These are phyloP conservation scores for Sparassis latifolia DNA, from an alignment of 1,284 basidiomycete species.

Conservation along the genomic window DNA sequence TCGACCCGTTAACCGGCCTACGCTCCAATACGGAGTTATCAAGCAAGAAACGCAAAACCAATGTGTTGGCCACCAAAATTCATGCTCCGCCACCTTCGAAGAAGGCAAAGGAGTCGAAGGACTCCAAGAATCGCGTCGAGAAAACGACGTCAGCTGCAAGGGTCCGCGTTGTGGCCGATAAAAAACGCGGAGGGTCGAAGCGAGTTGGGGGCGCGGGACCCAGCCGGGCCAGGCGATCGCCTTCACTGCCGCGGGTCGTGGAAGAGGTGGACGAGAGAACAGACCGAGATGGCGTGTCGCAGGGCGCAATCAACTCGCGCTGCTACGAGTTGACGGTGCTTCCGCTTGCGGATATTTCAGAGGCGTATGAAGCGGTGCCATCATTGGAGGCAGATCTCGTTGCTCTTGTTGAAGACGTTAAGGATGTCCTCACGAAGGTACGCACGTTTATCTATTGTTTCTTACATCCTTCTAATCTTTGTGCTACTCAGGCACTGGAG, in stretches of 20 bases:
- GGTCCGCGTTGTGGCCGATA: slow-evolving; percentile 3
- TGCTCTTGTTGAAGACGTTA: not conserved
- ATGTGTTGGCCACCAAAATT: slow-evolving; percentile 48
- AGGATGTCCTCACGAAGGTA: slow-evolving; percentile 7
- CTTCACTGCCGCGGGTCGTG: slow-evolving; percentile 35
- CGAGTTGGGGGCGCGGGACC: slow-evolving; percentile 5
- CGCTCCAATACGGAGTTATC: slow-evolving; percentile 33
- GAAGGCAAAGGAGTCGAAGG: slow-evolving; percentile 34
- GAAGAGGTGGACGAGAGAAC: slow-evolving; percentile 32
- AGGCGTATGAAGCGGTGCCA: slow-evolving; percentile 37
- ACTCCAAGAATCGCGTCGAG: slow-evolving; percentile 20
- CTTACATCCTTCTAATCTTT: not conserved
- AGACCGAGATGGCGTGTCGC: slow-evolving; percentile 12
- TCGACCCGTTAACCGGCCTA: slow-evolving; percentile 65
- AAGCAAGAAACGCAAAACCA: slow-evolving; percentile 59
- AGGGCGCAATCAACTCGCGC: slow-evolving; percentile 40
- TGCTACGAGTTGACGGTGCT: slow-evolving; percentile 61
- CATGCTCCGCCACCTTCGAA: slow-evolving; percentile 33
- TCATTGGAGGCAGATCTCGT: slow-evolving; percentile 7
- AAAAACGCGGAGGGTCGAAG: slow-evolving; percentile 11
- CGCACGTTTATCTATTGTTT: not conserved
- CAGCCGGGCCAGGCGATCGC: slow-evolving; percentile 14
- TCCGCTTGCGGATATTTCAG: slow-evolving; percentile 57
- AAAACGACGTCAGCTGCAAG: slow-evolving; percentile 3
- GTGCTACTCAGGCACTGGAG: not conserved